phyloP scores from a whole-genome alignment of 1,139 yeast genomes.

The Meyerozyma carpophila region DNA sequence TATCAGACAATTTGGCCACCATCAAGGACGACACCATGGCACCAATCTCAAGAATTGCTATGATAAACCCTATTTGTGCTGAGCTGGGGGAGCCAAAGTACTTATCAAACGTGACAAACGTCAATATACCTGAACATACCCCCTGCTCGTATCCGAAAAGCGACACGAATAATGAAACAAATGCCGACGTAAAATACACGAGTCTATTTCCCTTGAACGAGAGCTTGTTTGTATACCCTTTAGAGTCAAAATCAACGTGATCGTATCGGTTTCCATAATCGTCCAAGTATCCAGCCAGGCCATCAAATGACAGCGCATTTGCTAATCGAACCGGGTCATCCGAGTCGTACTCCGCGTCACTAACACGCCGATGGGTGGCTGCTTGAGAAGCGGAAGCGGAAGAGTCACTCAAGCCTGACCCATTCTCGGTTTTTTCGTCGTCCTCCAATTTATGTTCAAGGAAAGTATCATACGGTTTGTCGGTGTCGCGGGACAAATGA shows the following conservation, averaged over 20 bases:
- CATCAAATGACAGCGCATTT: not conserved
- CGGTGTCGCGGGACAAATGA: not conserved
- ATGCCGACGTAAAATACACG: constrained; percentile 72
- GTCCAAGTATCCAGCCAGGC: constrained; percentile 12
- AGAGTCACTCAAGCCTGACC: not conserved
- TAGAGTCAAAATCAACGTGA: constrained; percentile 35
- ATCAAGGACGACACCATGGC: constrained; percentile 44
- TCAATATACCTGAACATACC: constrained; percentile 72
- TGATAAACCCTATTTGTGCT: constrained; percentile 44
- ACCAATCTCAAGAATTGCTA: constrained; percentile 49
- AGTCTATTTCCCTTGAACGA: constrained; percentile 38
- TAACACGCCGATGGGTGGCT: not conserved
- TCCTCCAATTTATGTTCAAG: not conserved
- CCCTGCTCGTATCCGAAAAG: constrained; percentile 91
- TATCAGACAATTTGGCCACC: constrained; percentile 44
- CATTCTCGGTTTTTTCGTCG: not conserved
- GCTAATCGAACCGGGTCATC: not conserved
- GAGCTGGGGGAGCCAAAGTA: constrained; percentile 44
- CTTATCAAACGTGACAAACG: constrained; percentile 42
- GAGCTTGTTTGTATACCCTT: constrained; percentile 27
- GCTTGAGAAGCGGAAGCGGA: not conserved
- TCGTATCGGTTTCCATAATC: constrained; percentile 32
- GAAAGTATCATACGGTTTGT: not conserved
- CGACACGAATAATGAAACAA: constrained; percentile 79
- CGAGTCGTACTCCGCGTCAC: not conserved